Evolutionary conservation across 2,329 filamentous ascomycete genomes (phyloP).

Genomic region (Diaporthe citrichinensis): DNA sequence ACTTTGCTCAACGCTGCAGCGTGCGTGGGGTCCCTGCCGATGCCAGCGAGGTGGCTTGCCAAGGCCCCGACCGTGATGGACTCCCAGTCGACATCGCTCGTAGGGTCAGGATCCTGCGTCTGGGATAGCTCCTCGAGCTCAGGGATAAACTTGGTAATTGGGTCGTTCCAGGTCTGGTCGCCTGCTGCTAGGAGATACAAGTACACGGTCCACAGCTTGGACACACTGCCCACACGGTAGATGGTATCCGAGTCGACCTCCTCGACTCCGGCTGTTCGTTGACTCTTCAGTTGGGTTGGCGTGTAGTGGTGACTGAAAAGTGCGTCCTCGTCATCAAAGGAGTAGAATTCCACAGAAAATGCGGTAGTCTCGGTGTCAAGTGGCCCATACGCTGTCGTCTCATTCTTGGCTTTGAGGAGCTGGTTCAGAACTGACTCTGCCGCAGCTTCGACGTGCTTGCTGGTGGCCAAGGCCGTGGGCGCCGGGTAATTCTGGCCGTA

Average conservation of each 20-base stretch:
- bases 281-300: slow-evolving; percentile 34
- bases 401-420: neutral
- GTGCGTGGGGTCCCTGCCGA: slow-evolving; percentile 48
- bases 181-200: slow-evolving; percentile 58
- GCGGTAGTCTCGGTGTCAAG: slow-evolving; percentile 30
- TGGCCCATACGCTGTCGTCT: slow-evolving; percentile 11
- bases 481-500: slow-evolving; percentile 31
- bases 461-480: slow-evolving; percentile 5
- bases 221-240: slow-evolving; percentile 59
- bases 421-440: slow-evolving; percentile 1
- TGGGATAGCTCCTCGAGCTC: slow-evolving; percentile 51
- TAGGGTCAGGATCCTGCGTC: slow-evolving; percentile 43
- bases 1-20: neutral
- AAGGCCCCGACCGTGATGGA: slow-evolving; percentile 55
- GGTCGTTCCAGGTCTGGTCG: slow-evolving; percentile 54
- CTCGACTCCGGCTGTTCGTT: slow-evolving; percentile 46
- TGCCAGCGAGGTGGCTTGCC: slow-evolving; percentile 54
- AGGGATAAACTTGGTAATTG: slow-evolving; percentile 58
- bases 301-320: slow-evolving; percentile 48
- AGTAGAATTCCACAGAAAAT: slow-evolving; percentile 43
- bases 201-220: slow-evolving; percentile 61
- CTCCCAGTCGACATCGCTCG: slow-evolving; percentile 50
- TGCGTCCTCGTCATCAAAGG: slow-evolving; percentile 39
- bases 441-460: slow-evolving; percentile 9
- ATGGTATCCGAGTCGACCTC: slow-evolving; percentile 51